Evolutionary conservation across 2,329 filamentous ascomycete genomes (phyloP).

Genomic region (Fusarium tanahbumbuense): DNA sequence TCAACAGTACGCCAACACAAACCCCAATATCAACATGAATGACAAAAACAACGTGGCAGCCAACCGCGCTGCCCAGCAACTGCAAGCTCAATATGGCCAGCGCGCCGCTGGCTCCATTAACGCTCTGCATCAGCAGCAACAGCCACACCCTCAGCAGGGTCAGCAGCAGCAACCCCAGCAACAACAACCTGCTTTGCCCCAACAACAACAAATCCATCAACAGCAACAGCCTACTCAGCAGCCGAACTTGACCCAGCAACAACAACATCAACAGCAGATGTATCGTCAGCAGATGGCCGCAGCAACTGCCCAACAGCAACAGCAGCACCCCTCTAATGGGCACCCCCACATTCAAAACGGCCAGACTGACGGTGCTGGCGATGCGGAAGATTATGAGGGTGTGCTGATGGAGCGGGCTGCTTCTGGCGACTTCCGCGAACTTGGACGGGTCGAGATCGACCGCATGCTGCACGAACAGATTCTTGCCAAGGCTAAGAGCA

Average conservation of each 20-base stretch:
- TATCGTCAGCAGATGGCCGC: constrained; percentile 49
- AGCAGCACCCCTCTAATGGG: constrained; percentile 51
- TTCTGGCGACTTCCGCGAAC: constrained; percentile 65
- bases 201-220: constrained; percentile 36
- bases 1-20: constrained; percentile 46
- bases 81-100: constrained; percentile 70
- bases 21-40: constrained; percentile 40
- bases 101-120: constrained; percentile 75
- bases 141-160: constrained; percentile 43
- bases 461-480: constrained; percentile 76
- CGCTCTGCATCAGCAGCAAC: constrained; percentile 63
- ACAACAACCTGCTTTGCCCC: constrained; percentile 43
- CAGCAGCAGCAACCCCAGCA: constrained; percentile 28
- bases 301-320: constrained; percentile 47
- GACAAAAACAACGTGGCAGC: constrained; percentile 59
- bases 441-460: constrained; percentile 74
- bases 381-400: constrained; percentile 67
- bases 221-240: constrained; percentile 45
- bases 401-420: constrained; percentile 69
- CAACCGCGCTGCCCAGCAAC: constrained; percentile 66
- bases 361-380: constrained; percentile 80
- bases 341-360: constrained; percentile 52
- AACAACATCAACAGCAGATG: constrained; percentile 50
- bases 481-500: constrained; percentile 70
- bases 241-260: constrained; percentile 45